Conservation (phyloP, 2,329 filamentous ascomycete species). For the Hypoxylon sp. region DNA sequence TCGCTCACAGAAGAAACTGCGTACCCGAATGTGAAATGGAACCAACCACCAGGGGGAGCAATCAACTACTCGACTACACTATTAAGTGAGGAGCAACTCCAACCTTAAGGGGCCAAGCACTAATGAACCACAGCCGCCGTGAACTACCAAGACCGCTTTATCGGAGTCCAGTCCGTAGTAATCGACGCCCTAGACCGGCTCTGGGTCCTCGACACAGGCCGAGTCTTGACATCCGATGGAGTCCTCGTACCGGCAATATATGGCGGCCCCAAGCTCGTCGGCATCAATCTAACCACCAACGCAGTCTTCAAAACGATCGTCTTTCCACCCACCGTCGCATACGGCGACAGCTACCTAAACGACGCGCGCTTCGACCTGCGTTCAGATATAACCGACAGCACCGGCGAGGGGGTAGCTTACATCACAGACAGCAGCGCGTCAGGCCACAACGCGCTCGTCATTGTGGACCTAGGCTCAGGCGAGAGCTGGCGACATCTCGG, state of each 20-base stretch:
- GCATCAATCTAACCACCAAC: constrained; percentile 56
- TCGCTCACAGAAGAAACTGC: constrained; percentile 37
- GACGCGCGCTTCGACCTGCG: constrained; percentile 63
- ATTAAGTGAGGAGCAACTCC: constrained; percentile 35
- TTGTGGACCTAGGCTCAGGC: constrained; percentile 59
- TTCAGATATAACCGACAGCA: constrained; percentile 47
- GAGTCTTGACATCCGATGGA: constrained; percentile 48
- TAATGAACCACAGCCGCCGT: constrained; percentile 45
- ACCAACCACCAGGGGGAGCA: constrained; percentile 55
- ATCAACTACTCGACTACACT: constrained; percentile 61
- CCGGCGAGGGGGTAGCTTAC: constrained; percentile 58
- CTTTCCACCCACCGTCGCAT: constrained; percentile 56
- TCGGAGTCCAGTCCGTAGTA: constrained; percentile 61
- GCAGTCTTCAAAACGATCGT: constrained; percentile 59
- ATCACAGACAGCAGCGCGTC: constrained; percentile 60
- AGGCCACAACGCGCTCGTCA: constrained; percentile 58
- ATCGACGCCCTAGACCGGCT: constrained; percentile 59
- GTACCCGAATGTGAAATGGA: constrained; percentile 48
- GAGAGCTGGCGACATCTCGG: constrained; percentile 60
- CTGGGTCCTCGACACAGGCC: constrained; percentile 63
- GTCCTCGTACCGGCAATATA: constrained; percentile 54
- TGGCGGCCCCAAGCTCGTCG: constrained; percentile 61
- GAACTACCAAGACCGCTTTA: constrained; percentile 58
- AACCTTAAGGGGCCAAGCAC: background rate
- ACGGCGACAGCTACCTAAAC: constrained; percentile 60